Percentiles rank a stretch among this genome's conserved stretches.
These are phyloP conservation scores for Neurospora africana DNA, from an alignment of 495 filamentous ascomycete genomes.

Conservation along the genomic window DNA sequence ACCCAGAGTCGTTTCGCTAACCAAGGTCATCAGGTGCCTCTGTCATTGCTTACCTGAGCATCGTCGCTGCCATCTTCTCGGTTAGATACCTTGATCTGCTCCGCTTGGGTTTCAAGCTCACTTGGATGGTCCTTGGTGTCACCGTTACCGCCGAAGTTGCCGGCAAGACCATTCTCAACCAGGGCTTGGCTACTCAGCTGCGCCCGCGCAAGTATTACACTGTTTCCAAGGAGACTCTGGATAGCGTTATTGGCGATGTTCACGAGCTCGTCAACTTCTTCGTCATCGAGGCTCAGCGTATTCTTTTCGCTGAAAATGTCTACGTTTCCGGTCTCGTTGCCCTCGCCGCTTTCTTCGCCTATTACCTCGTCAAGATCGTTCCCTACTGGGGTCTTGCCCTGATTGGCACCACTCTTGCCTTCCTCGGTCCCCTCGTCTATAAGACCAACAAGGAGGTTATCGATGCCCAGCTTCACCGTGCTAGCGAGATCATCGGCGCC, in stretches of 20 bases:
- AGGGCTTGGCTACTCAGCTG: conserved; percentile 74
- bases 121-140: conserved; percentile 53
- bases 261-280: conserved; percentile 96
- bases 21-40: conserved; percentile 53
- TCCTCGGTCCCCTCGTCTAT: conserved; percentile 84
- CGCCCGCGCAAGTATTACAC: conserved; percentile 90
- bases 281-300: conserved; percentile 88
- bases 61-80: conserved; percentile 74
- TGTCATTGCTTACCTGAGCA: conserved; percentile 64
- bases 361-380: conserved; percentile 87
- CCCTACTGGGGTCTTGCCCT: conserved; percentile 88
- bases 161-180: conserved; percentile 64
- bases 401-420: conserved; percentile 62
- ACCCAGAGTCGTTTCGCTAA: conserved; percentile 36
- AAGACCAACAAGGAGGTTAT: conserved; percentile 89
- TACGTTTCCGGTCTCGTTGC: conserved; percentile 44
- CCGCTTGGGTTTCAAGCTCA: conserved; percentile 77
- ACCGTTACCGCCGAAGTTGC: conserved; percentile 67
- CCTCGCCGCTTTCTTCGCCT: conserved; percentile 69
- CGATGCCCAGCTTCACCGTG: conserved; percentile 68
- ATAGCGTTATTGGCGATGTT: conserved; percentile 68
- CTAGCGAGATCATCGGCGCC: conserved; percentile 58
- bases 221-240: conserved; percentile 72
- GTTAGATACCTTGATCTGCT: conserved; percentile 82
- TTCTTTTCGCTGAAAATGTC: conserved; percentile 91